Evolutionary conservation across 768 basidiomycete genomes (phyloP), one percentile per base, ranked within the genome.

Genomic region (Tricholomella constricta): DNA sequence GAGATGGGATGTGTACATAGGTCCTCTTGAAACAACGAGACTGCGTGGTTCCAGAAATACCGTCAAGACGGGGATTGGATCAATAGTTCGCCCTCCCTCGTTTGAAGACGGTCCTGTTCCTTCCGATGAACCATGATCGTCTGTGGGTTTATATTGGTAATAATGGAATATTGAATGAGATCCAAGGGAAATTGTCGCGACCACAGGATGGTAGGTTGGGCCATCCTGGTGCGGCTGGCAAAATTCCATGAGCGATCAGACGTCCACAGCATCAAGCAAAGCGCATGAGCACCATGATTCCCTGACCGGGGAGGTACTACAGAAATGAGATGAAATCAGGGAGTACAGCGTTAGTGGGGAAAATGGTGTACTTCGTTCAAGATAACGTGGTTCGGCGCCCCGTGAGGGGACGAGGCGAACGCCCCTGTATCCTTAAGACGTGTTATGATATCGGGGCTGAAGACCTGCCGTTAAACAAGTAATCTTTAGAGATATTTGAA

Each of bases 181-280:
- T 36, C 88, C 86, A 52, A 97, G 72, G 12, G 94, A 94, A 45
- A 98, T 72, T n/a, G 95, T 97, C 1, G 91, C 88, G 1, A 97
- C 94, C 4, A 88, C 83, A 0, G 94, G 91, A 62, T 85, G 74
- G 71, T 96, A 98, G 15, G 86, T 81, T 2, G 93, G 88, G 0
- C 95, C 94, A 67, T 98, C 94, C 73, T 96, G 86, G 62, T 97
- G 95, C 1, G 93, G 91, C 91, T 95, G 68, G 10, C 52, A 38
- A 32, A 2, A 37, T 12, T 34, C 25, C 25, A 45, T 29, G 32
- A 44, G 36, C 45, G 15, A 25, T 54, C 34, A 43, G 5, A 15
- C 32, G 46, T 8, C 15, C n/a, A 29, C 40, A 23, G 12, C 29
- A 23, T 25, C n/a, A 14, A 45, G 34, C 20, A n/a, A 10, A 17